Percentiles rank a stretch among this genome's conserved stretches.
These are phyloP conservation scores for Penicillium sp. DNA, from an alignment of 2,329 filamentous ascomycete genomes.

Conservation along the genomic window DNA sequence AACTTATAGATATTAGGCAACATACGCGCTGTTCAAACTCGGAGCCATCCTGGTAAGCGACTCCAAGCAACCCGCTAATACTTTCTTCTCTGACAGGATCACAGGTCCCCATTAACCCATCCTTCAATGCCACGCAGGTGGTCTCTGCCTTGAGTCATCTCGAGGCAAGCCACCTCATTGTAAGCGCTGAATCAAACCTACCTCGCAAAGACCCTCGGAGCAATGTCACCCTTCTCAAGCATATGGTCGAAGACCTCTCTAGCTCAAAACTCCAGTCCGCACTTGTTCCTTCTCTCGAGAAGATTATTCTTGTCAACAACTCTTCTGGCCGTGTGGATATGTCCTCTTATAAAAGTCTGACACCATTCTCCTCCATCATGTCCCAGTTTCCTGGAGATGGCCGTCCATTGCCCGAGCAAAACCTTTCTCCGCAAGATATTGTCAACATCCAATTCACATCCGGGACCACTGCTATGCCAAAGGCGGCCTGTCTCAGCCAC, in stretches of 20 bases:
- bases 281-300: conserved; percentile 69
- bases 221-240: conserved; percentile 62
- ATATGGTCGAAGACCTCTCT: conserved; percentile 57
- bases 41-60: conserved; percentile 76
- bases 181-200: conserved; percentile 85
- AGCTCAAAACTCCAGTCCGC: conserved; percentile 55
- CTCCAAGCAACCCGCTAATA: not conserved
- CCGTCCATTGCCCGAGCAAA: conserved; percentile 50
- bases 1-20: conserved; percentile 46
- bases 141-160: conserved; percentile 78
- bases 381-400: conserved; percentile 48
- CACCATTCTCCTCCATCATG: conserved; percentile 52
- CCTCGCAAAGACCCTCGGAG: conserved; percentile 66
- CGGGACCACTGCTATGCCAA: conserved; percentile 88
- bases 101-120: conserved; percentile 87
- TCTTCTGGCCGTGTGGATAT: conserved; percentile 59
- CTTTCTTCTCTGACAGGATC: not conserved
- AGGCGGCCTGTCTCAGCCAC: conserved; percentile 88
- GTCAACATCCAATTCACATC: conserved; percentile 98
- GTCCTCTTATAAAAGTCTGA: conserved; percentile 47
- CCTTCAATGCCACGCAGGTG: conserved; percentile 81
- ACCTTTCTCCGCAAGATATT: conserved; percentile 66
- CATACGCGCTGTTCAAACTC: conserved; percentile 90
- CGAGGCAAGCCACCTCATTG: conserved; percentile 72
- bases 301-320: conserved; percentile 81